Evolutionary conservation across 306 rosid genomes (phyloP).

Genomic region (Corylus americana): DNA sequence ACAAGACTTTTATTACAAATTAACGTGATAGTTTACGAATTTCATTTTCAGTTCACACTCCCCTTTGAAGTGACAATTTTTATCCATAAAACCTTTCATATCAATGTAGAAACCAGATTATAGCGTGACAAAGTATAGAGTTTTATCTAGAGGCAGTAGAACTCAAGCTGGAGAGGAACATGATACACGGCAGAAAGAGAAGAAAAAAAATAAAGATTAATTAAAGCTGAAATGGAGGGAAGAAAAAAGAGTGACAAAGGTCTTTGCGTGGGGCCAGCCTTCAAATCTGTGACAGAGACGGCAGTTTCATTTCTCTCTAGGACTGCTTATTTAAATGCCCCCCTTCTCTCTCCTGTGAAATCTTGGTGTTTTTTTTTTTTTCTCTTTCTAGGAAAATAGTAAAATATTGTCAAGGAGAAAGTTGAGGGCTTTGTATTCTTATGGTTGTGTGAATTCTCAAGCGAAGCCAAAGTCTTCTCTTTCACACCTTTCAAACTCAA

Average conservation of each 20-base stretch:
- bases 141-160: slow-evolving; percentile 28
- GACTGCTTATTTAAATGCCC: slow-evolving; percentile 52
- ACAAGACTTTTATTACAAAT: too few species aligned
- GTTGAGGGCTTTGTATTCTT: slow-evolving; percentile 65
- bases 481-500: slow-evolving; percentile 74
- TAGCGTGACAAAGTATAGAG: slow-evolving; percentile 1
- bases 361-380: neutral
- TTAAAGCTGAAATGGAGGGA: slow-evolving; percentile 42
- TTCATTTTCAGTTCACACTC: too few species aligned
- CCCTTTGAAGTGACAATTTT: too few species aligned
- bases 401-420: slow-evolving; percentile 39
- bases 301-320: slow-evolving; percentile 59
- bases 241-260: slow-evolving; percentile 66
- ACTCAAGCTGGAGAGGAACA: slow-evolving; percentile 28
- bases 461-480: slow-evolving; percentile 60
- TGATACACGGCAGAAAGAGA: too few species aligned
- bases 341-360: slow-evolving; percentile 23
- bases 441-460: slow-evolving; percentile 66
- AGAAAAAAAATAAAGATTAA: slow-evolving; percentile 29
- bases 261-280: slow-evolving; percentile 66
- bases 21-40: too few species aligned
- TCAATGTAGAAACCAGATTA: neutral
- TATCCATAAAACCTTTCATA: too few species aligned
- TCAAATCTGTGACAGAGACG: slow-evolving; percentile 85
- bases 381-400: slow-evolving; percentile 9